Percentiles rank a stretch among this genome's conserved stretches.
Evolutionary conservation across 352 stramenopile species (phyloP).

Genomic region (Peronospora destructor): DNA sequence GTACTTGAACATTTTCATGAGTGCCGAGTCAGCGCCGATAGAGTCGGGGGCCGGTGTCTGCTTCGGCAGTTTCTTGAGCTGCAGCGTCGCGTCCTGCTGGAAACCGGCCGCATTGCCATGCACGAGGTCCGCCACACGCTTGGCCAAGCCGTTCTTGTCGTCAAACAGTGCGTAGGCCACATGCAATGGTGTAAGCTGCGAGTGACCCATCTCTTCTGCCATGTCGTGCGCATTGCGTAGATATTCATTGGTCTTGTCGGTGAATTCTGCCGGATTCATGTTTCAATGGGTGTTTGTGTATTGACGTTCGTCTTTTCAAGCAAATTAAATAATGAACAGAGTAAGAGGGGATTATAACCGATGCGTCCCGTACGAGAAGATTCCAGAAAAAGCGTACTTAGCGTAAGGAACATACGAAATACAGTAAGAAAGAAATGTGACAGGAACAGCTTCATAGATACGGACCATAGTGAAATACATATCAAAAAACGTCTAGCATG

Average conservation of each 20-base stretch:
- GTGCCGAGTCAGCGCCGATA: slow-evolving; percentile 47
- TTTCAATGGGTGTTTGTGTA: too few relatives aligned
- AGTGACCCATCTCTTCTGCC: slow-evolving; percentile 61
- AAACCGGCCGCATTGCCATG: slow-evolving; percentile 47
- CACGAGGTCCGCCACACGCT: slow-evolving; percentile 42
- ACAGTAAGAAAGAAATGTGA: too few relatives aligned
- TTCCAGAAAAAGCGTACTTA: slow-evolving; percentile 30
- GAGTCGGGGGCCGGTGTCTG: slow-evolving; percentile 69
- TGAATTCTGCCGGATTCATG: slow-evolving; percentile 76
- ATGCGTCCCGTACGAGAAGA: slow-evolving; percentile 13
- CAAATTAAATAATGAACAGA: not conserved
- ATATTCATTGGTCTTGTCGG: slow-evolving; percentile 71
- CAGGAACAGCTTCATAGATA: too few relatives aligned
- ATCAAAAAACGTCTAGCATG: too few relatives aligned
- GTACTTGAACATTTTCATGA: slow-evolving; percentile 78
- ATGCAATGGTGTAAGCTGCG: slow-evolving; percentile 72
- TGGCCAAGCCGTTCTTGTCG: slow-evolving; percentile 52
- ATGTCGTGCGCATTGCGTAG: slow-evolving; percentile 40
- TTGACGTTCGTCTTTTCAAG: slow-evolving; percentile 15
- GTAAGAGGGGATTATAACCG: slow-evolving; percentile 8
- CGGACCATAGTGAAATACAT: too few relatives aligned
- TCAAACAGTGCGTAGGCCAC: slow-evolving; percentile 62
- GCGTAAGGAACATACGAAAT: slow-evolving; percentile 1
- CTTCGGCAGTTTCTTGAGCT: slow-evolving; percentile 62
- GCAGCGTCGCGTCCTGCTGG: slow-evolving; percentile 32